A percentile compares a stretch with the other conserved stretches of the same genome.
Evolutionary conservation across 2,329 filamentous ascomycete species (phyloP).

Genomic region (Colletotrichum higginsianum): DNA sequence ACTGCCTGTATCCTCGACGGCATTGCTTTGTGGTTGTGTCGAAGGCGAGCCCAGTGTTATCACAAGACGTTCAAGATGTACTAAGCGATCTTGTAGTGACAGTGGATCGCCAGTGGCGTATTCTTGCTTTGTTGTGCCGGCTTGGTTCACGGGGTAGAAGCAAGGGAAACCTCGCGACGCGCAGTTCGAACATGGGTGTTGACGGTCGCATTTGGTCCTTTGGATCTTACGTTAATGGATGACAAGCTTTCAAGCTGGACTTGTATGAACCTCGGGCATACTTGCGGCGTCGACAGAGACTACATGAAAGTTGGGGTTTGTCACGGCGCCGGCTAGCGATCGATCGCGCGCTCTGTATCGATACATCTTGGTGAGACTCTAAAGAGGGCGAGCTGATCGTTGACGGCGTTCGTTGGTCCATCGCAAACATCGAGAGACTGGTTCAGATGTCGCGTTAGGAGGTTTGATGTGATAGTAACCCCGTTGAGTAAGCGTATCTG

Average conservation of each 20-base stretch:
- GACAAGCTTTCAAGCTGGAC: neutral
- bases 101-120: too few species aligned
- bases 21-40: neutral
- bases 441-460: neutral
- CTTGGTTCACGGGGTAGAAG: constrained; percentile 45
- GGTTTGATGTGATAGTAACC: neutral
- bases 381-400: neutral
- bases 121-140: neutral
- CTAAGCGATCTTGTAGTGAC: constrained; percentile 44
- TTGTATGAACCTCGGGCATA: constrained; percentile 39
- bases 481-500: neutral
- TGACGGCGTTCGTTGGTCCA: too few species aligned
- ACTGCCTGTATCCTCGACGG: accelerated
- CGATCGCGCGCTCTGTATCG: neutral
- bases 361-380: neutral
- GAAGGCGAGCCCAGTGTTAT: constrained; percentile 40
- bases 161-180: constrained; percentile 35
- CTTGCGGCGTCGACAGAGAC: constrained; percentile 53
- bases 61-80: constrained; percentile 51
- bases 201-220: constrained; percentile 48
- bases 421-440: neutral
- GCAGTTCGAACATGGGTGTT: constrained; percentile 46
- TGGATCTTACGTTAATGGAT: too few species aligned
- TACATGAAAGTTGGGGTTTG: constrained; percentile 54
- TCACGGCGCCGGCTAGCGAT: constrained; percentile 49